Evolutionary conservation across 2,329 filamentous ascomycete genomes (phyloP).

Genomic region (Tolypocladium inflatum): DNA sequence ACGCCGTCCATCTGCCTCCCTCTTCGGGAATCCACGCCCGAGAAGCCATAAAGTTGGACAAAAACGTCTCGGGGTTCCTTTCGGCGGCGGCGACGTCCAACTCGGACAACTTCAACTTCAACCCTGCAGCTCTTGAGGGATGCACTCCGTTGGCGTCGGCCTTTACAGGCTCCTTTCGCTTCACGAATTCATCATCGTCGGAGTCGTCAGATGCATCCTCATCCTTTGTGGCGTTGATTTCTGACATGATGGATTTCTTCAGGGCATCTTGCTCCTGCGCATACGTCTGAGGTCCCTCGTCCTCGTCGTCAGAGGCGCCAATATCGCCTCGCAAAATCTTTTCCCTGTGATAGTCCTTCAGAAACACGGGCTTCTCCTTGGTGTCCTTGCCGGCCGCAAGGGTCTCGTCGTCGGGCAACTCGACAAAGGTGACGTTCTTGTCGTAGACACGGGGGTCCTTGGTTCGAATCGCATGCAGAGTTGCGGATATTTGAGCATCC

Average conservation of each 20-base stretch:
- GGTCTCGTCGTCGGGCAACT: conserved; percentile 44
- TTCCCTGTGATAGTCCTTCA: conserved; percentile 86
- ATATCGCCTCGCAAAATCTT: conserved; percentile 69
- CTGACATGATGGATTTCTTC: conserved; percentile 66
- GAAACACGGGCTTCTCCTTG: conserved; percentile 74
- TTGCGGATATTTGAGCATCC: conserved; percentile 80
- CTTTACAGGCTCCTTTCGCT: conserved; percentile 52
- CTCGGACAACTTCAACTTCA: conserved; percentile 43
- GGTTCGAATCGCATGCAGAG: conserved; percentile 74
- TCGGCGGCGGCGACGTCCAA: conserved; percentile 67
- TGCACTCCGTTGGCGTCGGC: conserved; percentile 38
- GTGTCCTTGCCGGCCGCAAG: conserved; percentile 33
- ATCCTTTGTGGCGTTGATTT: conserved; percentile 60
- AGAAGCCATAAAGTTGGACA: conserved; percentile 93
- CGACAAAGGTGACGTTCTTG: conserved; percentile 68
- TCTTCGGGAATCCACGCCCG: conserved; percentile 76
- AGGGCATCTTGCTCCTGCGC: conserved; percentile 79
- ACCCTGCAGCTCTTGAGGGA: conserved; percentile 38
- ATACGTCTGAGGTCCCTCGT: conserved; percentile 59
- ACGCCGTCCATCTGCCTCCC: conserved; percentile 61
- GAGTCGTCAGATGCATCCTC: conserved; percentile 38
- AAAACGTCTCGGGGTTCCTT: conserved; percentile 79
- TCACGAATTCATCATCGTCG: conserved; percentile 59
- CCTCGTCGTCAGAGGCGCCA: conserved; percentile 49
- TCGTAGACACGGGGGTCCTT: conserved; percentile 94